These are phyloP conservation scores for Brassica juncea DNA, from an alignment of 345 rosid genomes.

Conservation along the genomic window DNA sequence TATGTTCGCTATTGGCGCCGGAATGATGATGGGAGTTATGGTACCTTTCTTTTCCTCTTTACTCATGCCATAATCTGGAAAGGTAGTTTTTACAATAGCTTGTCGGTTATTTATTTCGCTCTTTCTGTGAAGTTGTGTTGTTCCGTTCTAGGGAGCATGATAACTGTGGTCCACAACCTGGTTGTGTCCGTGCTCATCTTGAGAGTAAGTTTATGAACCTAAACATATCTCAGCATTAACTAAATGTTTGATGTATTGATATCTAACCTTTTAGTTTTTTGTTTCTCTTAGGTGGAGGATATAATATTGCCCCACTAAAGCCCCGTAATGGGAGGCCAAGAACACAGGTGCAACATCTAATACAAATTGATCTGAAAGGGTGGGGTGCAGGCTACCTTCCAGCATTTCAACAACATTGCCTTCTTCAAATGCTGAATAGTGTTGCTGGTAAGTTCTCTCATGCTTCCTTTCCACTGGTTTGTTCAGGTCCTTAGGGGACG, in stretches of 20 bases:
- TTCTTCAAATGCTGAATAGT: slow-evolving; percentile 95
- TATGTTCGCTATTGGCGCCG: slow-evolving; percentile 94
- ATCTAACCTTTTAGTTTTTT: slow-evolving; percentile 14
- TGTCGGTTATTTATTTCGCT: slow-evolving; percentile 36
- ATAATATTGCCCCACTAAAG: slow-evolving; percentile 83
- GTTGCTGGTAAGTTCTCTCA: slow-evolving; percentile 74
- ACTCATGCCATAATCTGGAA: slow-evolving; percentile 21
- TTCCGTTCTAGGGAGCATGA: slow-evolving; percentile 98
- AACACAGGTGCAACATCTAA: slow-evolving; percentile 93
- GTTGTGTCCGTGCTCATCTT: slow-evolving; percentile 94
- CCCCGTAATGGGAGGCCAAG: slow-evolving; percentile 85
- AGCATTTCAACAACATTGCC: slow-evolving; percentile 96
- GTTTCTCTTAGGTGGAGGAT: slow-evolving; percentile 82
- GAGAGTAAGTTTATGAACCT: slow-evolving; percentile 67
- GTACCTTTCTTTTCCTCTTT: slow-evolving; percentile 45
- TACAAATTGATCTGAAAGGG: slow-evolving; percentile 98
- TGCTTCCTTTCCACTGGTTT: slow-evolving; percentile 10
- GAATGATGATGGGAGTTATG: slow-evolving; percentile 99
- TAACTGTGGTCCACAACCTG: slow-evolving; percentile 93
- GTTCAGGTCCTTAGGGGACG: not conserved
- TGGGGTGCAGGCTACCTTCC: slow-evolving; percentile 93
- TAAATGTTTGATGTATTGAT: not conserved
- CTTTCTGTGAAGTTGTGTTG: slow-evolving; percentile 77
- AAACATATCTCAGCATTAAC: not conserved
- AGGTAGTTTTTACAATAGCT: slow-evolving; percentile 13